A percentile compares a stretch with the other conserved stretches of the same genome.
Evolutionary conservation across 1,284 basidiomycete species (phyloP).

Genomic region (Sparassis latifolia): DNA sequence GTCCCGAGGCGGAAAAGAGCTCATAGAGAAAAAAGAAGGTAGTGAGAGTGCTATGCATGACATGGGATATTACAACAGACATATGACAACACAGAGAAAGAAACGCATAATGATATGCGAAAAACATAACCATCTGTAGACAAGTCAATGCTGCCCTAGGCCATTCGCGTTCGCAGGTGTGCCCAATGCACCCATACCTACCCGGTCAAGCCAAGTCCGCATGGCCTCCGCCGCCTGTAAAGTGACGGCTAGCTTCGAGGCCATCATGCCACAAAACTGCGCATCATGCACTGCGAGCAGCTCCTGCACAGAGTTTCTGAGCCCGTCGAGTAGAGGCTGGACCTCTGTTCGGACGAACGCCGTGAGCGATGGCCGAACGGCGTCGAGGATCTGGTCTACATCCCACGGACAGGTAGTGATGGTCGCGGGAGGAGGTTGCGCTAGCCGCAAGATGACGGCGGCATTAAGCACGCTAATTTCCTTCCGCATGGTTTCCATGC

Average conservation of each 20-base stretch:
- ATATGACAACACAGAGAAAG: background rate
- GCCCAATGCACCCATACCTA: background rate
- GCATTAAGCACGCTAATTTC: background rate
- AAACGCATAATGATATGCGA: background rate
- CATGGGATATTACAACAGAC: background rate
- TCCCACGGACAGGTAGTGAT: background rate
- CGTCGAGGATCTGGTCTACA: background rate
- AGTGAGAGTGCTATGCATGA: too few relatives aligned
- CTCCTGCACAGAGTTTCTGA: background rate
- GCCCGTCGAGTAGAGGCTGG: background rate
- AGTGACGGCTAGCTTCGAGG: background rate
- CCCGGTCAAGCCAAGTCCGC: background rate
- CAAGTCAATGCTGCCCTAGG: too few relatives aligned
- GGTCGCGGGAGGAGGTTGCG: background rate
- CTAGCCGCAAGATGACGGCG: background rate
- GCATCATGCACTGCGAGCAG: background rate
- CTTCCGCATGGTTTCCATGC: background rate
- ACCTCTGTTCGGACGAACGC: background rate
- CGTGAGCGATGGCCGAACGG: background rate
- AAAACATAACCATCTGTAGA: too few relatives aligned
- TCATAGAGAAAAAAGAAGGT: too few relatives aligned
- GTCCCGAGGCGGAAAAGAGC: too few relatives aligned
- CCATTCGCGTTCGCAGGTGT: too few relatives aligned
- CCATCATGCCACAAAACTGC: background rate
- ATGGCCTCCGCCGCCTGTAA: background rate